Conservation (phyloP, 768 basidiomycete species). For the Multifurca ochricompacta region DNA sequence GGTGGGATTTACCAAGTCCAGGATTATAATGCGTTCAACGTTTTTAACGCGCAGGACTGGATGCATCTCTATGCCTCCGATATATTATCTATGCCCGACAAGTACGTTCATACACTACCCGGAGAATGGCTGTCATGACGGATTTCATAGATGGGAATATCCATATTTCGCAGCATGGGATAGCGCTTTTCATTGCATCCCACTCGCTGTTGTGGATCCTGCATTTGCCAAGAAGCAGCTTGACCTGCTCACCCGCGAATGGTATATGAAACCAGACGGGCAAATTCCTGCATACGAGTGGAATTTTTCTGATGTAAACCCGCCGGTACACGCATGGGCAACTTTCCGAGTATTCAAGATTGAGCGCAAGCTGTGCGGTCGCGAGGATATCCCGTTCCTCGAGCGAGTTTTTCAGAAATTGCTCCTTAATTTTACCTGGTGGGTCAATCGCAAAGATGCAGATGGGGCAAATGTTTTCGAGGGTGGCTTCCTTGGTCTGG, state of each 20-base stretch:
- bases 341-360: constrained; percentile 99
- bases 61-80: constrained; percentile 93
- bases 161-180: constrained; percentile 99
- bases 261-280: constrained; percentile 99
- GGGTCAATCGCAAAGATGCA: constrained; percentile 97
- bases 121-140: not conserved
- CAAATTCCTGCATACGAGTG: constrained; percentile 99
- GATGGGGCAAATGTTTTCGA: constrained; percentile 97
- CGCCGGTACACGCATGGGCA: constrained; percentile 98
- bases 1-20: constrained; percentile 31
- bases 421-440: constrained; percentile 97
- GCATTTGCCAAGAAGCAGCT: constrained; percentile 96
- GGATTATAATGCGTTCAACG: not conserved
- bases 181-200: constrained; percentile 98
- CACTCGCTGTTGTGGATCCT: constrained; percentile 91
- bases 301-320: constrained; percentile 98
- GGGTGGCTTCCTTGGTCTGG: constrained; percentile 94
- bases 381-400: constrained; percentile 84
- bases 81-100: constrained; percentile 98
- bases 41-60: constrained; percentile 63
- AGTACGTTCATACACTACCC: constrained; percentile 41
- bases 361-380: constrained; percentile 89
- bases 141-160: constrained; percentile 77
- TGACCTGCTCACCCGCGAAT: constrained; percentile 91
- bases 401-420: constrained; percentile 99